A percentile compares a stretch with the other conserved stretches of the same genome.
These are phyloP conservation scores for Tubosaeta sp. DNA, from an alignment of 768 basidiomycete genomes.

Conservation along the genomic window DNA sequence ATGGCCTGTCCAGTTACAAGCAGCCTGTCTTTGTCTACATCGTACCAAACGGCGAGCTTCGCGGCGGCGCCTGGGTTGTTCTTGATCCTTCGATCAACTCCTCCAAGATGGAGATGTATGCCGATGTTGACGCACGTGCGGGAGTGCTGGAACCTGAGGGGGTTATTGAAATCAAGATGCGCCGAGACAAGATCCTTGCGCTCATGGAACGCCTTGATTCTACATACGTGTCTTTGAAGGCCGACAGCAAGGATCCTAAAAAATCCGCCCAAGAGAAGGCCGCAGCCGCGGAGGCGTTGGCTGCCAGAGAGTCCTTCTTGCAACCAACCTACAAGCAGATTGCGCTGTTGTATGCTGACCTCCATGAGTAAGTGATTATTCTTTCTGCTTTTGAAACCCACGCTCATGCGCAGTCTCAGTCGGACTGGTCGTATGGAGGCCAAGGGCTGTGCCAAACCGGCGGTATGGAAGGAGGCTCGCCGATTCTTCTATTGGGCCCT, in stretches of 20 bases:
- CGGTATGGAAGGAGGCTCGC: constrained; percentile 85
- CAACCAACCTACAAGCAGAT: constrained; percentile 92
- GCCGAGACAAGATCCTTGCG: constrained; percentile 83
- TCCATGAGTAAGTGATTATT: constrained; percentile 74
- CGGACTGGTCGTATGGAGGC: constrained; percentile 96
- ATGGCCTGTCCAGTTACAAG: constrained; percentile 94
- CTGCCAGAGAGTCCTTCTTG: constrained; percentile 72
- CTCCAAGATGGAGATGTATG: constrained; percentile 99
- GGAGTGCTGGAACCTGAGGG: constrained; percentile 98
- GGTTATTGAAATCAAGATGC: constrained; percentile 96
- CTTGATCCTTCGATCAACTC: constrained; percentile 97
- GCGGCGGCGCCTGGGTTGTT: constrained; percentile 99
- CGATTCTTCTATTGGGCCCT: constrained; percentile 93
- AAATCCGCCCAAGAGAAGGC: constrained; percentile 74
- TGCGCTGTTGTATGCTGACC: constrained; percentile 90
- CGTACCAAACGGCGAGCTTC: constrained; percentile 96
- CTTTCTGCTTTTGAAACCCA: not conserved
- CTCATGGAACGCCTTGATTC: constrained; percentile 94
- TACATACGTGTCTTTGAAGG: constrained; percentile 76
- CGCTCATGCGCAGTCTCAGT: constrained; percentile 39
- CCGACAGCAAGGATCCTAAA: constrained; percentile 68
- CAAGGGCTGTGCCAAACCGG: constrained; percentile 87
- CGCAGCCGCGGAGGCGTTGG: constrained; percentile 61
- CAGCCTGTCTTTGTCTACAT: constrained; percentile 98
- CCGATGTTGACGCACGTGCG: constrained; percentile 91